Evolutionary conservation across 139 green algal genomes (phyloP).

Genomic region (Asterochloris sp.): DNA sequence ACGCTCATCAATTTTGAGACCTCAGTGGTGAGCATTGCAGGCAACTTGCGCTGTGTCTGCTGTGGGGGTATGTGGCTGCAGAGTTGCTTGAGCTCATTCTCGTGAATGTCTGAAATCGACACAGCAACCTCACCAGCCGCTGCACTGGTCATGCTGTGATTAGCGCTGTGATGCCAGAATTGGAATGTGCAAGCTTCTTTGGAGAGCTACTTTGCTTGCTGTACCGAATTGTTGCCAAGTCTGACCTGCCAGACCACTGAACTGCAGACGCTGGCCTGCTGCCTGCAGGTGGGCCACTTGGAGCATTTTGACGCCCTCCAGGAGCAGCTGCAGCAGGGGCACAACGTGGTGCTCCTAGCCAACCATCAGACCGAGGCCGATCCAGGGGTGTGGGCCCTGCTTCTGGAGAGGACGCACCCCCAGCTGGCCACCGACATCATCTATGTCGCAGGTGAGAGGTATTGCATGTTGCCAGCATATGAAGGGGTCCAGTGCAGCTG

Average conservation of each 20-base stretch:
- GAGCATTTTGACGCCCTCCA: conserved; percentile 42
- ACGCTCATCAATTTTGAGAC: conserved; percentile 89
- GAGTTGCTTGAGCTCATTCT: too few relatives aligned
- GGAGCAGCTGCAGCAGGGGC: conserved; percentile 53
- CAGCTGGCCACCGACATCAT: conserved; percentile 75
- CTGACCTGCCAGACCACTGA: too few relatives aligned
- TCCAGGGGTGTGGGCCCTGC: conserved; percentile 91
- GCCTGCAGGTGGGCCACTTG: conserved; percentile 43
- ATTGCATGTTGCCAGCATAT: background rate
- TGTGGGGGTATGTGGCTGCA: too few relatives aligned
- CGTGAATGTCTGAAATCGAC: too few relatives aligned
- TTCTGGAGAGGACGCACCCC: conserved; percentile 83
- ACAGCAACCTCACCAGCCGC: too few relatives aligned
- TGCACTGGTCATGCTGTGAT: too few relatives aligned
- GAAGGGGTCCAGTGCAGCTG: background rate
- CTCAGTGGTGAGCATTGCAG: conserved; percentile 35
- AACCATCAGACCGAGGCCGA: conserved; percentile 99
- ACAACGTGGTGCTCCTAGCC: conserved; percentile 97
- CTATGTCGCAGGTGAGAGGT: conserved; percentile 58
- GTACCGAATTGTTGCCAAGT: too few relatives aligned
- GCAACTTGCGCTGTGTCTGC: too few relatives aligned
- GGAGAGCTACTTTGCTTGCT: too few relatives aligned
- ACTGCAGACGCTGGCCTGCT: too few relatives aligned
- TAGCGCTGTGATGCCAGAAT: too few relatives aligned
- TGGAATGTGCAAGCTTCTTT: too few relatives aligned